These are phyloP conservation scores for Magnaporthales sp. DNA, from an alignment of 2,329 filamentous ascomycete species.

Conservation along the genomic window DNA sequence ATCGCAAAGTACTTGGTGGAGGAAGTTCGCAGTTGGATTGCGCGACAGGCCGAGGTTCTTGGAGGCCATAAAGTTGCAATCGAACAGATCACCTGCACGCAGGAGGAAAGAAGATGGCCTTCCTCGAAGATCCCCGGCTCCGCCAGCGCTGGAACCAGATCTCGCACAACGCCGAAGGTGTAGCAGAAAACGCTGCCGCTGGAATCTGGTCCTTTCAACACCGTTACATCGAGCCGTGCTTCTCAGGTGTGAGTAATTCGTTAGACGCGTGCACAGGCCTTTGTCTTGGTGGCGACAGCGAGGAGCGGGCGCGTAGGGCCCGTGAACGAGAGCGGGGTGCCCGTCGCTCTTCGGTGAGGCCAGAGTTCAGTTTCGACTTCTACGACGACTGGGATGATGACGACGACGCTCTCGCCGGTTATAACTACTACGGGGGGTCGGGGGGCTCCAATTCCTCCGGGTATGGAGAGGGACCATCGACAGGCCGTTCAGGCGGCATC, in stretches of 20 bases:
- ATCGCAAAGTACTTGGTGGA: neutral
- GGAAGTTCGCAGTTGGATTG: neutral
- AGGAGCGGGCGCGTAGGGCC: conserved; percentile 62
- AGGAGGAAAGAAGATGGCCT: conserved; percentile 37
- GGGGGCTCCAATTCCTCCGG: conserved; percentile 37
- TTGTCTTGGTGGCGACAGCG: conserved; percentile 57
- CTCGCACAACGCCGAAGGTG: conserved; percentile 77
- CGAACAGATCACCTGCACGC: neutral
- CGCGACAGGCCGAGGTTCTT: neutral
- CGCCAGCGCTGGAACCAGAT: conserved; percentile 87
- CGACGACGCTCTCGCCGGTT: conserved; percentile 22
- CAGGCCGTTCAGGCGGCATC: conserved; percentile 1
- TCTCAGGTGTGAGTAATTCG: conserved; percentile 56
- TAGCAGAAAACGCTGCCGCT: conserved; percentile 84
- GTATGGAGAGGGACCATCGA: conserved; percentile 20
- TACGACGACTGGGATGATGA: conserved; percentile 92
- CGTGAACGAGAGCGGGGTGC: conserved; percentile 51
- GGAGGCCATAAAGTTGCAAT: neutral
- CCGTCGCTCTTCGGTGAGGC: conserved; percentile 36
- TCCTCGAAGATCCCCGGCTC: conserved; percentile 75
- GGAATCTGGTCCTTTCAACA: conserved; percentile 86
- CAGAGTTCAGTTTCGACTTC: conserved; percentile 89
- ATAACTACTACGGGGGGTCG: conserved; percentile 6
- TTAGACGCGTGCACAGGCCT: conserved; percentile 65
- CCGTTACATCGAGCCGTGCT: conserved; percentile 74